Base-by-base conservation (phyloP, 148 eudicot species). In the Selenicereus undatus region DNA sequence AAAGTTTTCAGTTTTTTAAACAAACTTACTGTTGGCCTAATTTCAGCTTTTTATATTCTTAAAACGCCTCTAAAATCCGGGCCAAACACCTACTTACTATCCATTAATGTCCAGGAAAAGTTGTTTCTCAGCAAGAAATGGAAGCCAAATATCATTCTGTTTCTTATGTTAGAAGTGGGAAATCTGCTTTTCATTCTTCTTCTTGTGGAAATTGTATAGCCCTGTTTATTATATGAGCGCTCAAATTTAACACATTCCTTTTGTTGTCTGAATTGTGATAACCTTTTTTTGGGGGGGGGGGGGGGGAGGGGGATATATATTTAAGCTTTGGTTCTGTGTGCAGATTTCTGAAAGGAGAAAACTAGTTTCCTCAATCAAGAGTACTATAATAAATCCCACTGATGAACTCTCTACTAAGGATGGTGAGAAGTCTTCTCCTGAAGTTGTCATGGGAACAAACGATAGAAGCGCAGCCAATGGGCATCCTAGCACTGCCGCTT, bases 281-380 rank as follows among this genome's bases (percentile, higher is more conserved):
- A 39, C 4, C 17, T 13, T 5, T 52, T 50, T 54, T 32, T 32
- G 32, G 32, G 32, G 1, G 32, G 32, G 30, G 12, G 21, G 32
- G 30, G 12, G 21, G n/a, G n/a, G n/a, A n/a, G n/a, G 32, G 30
- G 12, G 21, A 56, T 10, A 43, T 22, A 39, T 73, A 42, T 80
- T 71, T 39, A 39, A 43, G 20, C 42, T 79, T 26, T 71, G 16
- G 27, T 74, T 66, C 16, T 60, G 51, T 62, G 42, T 86, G 79
- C 91, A 94, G 98, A 97, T 91, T 79, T 90, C 94, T 54, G 98
- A 97, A 85, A 91, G 95, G 82, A 94, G 82, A 87, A 91, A 85
- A 80, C 60, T 90, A 77, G 94, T 92, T 60, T 88, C 96, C 20
- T 88, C 96, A n/a, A 91, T 93, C 70, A 89, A 86, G 83, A 87